Conservation (phyloP, 2,329 filamentous ascomycete genomes). For the Leptographium lundbergii region DNA sequence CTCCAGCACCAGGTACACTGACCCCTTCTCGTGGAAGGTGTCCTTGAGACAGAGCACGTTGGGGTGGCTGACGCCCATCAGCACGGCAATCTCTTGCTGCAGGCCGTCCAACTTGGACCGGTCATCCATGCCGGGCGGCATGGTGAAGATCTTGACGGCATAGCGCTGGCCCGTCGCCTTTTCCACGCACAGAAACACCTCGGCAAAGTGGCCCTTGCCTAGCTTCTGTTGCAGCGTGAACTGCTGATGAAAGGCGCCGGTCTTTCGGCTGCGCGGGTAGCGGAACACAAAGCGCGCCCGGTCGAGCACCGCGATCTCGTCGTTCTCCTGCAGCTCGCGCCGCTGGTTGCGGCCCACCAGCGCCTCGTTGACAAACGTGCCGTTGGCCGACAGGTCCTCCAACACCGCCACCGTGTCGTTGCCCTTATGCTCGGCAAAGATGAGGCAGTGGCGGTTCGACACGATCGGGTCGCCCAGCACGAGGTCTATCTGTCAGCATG, state of each 20-base stretch:
- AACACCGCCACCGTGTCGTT: constrained; percentile 53
- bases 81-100: constrained; percentile 88
- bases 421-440: constrained; percentile 25
- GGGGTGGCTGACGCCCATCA: constrained; percentile 95
- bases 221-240: constrained; percentile 76
- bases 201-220: constrained; percentile 90
- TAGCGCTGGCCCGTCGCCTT: constrained; percentile 69
- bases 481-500: constrained; percentile 39
- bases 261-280: constrained; percentile 64
- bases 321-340: constrained; percentile 74
- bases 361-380: constrained; percentile 89
- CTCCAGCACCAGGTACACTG: constrained; percentile 84
- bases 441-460: constrained; percentile 66
- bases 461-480: constrained; percentile 65
- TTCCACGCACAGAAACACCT: constrained; percentile 84
- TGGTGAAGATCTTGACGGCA: constrained; percentile 92
- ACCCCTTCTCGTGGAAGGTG: constrained; percentile 83
- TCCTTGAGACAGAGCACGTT: constrained; percentile 89
- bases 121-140: constrained; percentile 69
- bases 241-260: constrained; percentile 72
- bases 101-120: constrained; percentile 72
- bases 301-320: constrained; percentile 79
- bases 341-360: constrained; percentile 86
- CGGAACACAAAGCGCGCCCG: constrained; percentile 83
- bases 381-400: constrained; percentile 90